These are phyloP conservation scores for Neofusicoccum sp. DNA, from an alignment of 2,329 filamentous ascomycete genomes.

Conservation along the genomic window DNA sequence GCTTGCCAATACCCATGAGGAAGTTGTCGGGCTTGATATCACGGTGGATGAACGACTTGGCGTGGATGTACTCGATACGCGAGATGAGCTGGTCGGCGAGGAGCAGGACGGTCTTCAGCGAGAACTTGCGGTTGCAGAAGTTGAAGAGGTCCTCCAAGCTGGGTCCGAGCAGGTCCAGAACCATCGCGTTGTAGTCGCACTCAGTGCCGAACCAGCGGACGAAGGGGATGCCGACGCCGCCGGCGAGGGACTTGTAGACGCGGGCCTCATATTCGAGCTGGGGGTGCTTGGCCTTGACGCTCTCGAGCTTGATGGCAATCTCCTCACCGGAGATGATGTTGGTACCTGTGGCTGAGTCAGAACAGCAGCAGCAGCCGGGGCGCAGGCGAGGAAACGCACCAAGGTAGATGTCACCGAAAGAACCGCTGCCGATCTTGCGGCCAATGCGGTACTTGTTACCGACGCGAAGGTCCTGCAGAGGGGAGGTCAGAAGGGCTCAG, in stretches of 20 bases:
- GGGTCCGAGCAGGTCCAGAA: constrained; percentile 92
- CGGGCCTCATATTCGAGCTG: constrained; percentile 98
- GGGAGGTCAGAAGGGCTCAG: not conserved
- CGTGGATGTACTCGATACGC: constrained; percentile 99
- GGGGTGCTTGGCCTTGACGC: constrained; percentile 98
- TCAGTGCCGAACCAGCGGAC: constrained; percentile 99
- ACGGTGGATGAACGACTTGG: constrained; percentile 99
- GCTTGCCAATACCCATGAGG: constrained; percentile 98
- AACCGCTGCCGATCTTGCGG: constrained; percentile 97
- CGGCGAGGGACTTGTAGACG: constrained; percentile 86
- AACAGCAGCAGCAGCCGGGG: not conserved
- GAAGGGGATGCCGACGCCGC: constrained; percentile 96
- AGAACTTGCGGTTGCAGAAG: constrained; percentile 99
- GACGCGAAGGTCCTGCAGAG: constrained; percentile 86
- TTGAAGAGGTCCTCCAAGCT: constrained; percentile 99
- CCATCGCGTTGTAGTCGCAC: constrained; percentile 99
- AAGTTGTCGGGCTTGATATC: constrained; percentile 99
- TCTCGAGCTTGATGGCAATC: constrained; percentile 99
- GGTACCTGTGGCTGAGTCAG: constrained; percentile 63
- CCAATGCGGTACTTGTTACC: constrained; percentile 99
- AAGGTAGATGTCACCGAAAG: constrained; percentile 97
- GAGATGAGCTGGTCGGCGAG: constrained; percentile 98
- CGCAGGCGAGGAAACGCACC: constrained; percentile 49
- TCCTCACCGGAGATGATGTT: constrained; percentile 99
- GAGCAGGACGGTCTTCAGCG: constrained; percentile 94